Percentiles rank a stretch among this genome's conserved stretches.
Conservation (phyloP, 371 early-diverging fungal genomes). For the Actinomortierella ambigua region DNA sequence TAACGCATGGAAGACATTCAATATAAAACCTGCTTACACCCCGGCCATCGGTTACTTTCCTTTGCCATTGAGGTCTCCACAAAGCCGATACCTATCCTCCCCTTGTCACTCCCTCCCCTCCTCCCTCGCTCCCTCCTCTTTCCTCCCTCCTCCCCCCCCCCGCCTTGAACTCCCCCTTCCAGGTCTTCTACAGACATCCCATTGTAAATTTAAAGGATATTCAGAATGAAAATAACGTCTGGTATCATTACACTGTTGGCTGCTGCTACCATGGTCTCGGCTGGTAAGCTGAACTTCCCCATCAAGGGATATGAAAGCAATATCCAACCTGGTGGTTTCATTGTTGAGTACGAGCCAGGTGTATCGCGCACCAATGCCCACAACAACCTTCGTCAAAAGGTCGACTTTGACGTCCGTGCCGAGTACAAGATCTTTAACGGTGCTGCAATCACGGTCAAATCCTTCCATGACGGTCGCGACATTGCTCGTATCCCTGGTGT, state of each 20-base stretch:
- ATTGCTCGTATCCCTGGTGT: slow-evolving; percentile 31
- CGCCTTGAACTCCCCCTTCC: slow-evolving; percentile 1
- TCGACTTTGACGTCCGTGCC: slow-evolving; percentile 30
- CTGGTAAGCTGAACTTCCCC: slow-evolving; percentile 22
- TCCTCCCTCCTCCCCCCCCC: background rate
- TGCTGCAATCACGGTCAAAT: slow-evolving; percentile 30
- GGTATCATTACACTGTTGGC: slow-evolving; percentile 29
- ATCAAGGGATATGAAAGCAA: background rate
- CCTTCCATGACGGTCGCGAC: slow-evolving; percentile 25
- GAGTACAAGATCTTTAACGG: slow-evolving; percentile 32
- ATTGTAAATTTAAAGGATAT: background rate
- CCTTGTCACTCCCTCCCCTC: background rate
- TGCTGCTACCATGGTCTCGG: slow-evolving; percentile 25
- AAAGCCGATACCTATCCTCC: background rate
- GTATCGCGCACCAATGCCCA: slow-evolving; percentile 9
- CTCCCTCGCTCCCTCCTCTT: background rate
- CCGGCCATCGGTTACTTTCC: too few species aligned
- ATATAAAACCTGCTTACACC: too few species aligned
- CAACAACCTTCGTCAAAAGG: slow-evolving; percentile 6
- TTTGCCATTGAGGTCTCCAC: too few species aligned
- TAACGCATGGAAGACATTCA: too few species aligned
- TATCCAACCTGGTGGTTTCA: slow-evolving; percentile 14
- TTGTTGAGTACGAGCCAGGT: slow-evolving; percentile 25
- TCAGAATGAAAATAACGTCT: slow-evolving; percentile 25
- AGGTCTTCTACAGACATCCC: slow-evolving; percentile 10